Evolutionary conservation across 371 early-diverging fungal genomes (phyloP).

Genomic region (Neoconidiobolus thromboides): DNA sequence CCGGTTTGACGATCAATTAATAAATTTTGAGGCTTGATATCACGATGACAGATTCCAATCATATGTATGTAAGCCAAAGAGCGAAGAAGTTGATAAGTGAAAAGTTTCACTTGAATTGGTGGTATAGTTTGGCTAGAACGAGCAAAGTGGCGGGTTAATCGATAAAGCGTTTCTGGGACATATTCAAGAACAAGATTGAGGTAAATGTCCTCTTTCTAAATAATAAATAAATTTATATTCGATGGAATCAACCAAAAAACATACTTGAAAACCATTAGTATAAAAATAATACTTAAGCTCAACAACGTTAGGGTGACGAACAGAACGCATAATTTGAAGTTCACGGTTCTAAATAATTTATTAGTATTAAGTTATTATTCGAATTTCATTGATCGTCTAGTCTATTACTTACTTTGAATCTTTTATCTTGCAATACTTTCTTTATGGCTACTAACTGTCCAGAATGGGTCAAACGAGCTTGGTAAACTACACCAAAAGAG

Average conservation of each 20-base stretch:
- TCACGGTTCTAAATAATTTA: constrained; percentile 60
- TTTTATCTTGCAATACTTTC: constrained; percentile 88
- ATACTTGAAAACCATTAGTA: constrained; percentile 58
- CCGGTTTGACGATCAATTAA: constrained; percentile 77
- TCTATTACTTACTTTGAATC: constrained; percentile 61
- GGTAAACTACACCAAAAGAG: constrained; percentile 91
- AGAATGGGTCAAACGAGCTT: constrained; percentile 66
- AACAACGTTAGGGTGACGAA: constrained; percentile 77
- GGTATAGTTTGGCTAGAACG: constrained; percentile 88
- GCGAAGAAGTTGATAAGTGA: constrained; percentile 91
- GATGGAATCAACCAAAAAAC: neutral
- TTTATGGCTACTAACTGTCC: constrained; percentile 80
- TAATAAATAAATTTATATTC: neutral
- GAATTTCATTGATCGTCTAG: too few relatives aligned
- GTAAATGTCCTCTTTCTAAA: constrained; percentile 73
- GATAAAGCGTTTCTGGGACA: constrained; percentile 85
- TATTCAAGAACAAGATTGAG: constrained; percentile 84
- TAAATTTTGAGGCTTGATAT: constrained; percentile 98
- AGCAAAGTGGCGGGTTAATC: constrained; percentile 66
- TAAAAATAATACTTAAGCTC: constrained; percentile 75
- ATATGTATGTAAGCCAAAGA: constrained; percentile 93
- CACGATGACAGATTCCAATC: constrained; percentile 79
- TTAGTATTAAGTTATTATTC: neutral
- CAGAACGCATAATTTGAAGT: constrained; percentile 82
- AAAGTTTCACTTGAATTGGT: constrained; percentile 77